Base-by-base conservation (phyloP, 2,329 filamentous ascomycete genomes). In the Pseudocercospora macadamiae region DNA sequence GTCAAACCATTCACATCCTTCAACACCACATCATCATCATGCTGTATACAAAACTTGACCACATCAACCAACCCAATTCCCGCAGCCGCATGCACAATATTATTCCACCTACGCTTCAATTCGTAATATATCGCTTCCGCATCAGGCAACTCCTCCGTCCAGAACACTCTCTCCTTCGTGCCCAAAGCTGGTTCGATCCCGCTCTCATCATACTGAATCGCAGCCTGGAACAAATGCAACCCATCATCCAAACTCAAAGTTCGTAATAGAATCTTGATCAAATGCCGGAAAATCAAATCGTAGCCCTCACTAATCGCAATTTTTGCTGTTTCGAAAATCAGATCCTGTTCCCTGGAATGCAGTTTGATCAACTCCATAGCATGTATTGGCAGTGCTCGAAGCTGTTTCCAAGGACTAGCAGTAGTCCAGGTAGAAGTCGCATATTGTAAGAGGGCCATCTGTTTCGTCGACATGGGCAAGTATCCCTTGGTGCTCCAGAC, bases 91-190 rank as follows among this genome's bases (percentile, higher is more conserved):
- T 54, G 37, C 1, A 54, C 34, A 9, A 54, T 34, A 10, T 28
- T 54, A 10, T 28, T 54, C 51, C 51, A 54, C 14, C 37, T 19
- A 26, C 32, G 8, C 10, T 54, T 54, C 12, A 54, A 28, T 44
- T 54, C 51, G 16, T 26, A 28, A 12, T 54, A 54, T 7, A 54
- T 54, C 18, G 51, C 51, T 44, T 54, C 51, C 10, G 51, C 51
- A 16, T 54, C 51, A 19, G 51, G 51, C 1, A 54, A 25, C 8
- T 54, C 51, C 14, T 54, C 23, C 1, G 51, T 54, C 51, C 51
- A 54, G 18, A 54, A 54, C 6, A 54, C 37, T 9, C 51, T 18
- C 18, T 45, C 51, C 45, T 45, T 44, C 9, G 23, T 30, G 5
- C 51, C 51, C 10, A 32, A 21, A 1, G 51, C 51, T 7, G 51